Evolutionary conservation across 176 grass and related monocot genomes (phyloP).

Genomic region (Neostapfia colusana): DNA sequence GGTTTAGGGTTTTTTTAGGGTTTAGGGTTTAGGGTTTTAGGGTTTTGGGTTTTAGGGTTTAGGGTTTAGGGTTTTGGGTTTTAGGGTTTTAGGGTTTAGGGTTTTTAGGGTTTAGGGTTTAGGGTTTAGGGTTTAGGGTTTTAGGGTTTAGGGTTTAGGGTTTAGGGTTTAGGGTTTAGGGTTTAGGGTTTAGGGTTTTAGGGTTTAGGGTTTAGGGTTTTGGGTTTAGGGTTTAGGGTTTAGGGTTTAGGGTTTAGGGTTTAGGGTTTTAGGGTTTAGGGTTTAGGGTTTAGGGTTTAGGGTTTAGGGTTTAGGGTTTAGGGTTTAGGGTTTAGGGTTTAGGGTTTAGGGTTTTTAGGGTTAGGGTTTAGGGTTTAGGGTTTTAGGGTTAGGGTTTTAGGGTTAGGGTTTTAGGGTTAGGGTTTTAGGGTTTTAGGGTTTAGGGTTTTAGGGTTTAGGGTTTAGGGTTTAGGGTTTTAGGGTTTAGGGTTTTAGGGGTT

Average conservation of each 20-base stretch:
- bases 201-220: not conserved
- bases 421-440: constrained; percentile 1
- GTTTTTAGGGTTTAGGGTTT: not conserved
- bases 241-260: constrained; percentile 1
- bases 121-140: constrained; percentile 7
- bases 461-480: not conserved
- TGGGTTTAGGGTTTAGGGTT: not conserved
- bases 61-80: constrained; percentile 1
- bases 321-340: constrained; percentile 4
- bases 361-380: constrained; percentile 17
- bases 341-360: constrained; percentile 9
- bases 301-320: constrained; percentile 5
- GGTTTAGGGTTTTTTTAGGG: too few relatives aligned
- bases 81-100: not conserved
- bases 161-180: not conserved
- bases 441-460: constrained; percentile 10
- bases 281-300: constrained; percentile 10
- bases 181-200: constrained; percentile 6
- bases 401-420: not conserved
- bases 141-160: constrained; percentile 14
- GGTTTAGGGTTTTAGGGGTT: too few relatives aligned
- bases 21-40: constrained; percentile 1
- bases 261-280: constrained; percentile 21
- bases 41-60: constrained; percentile 14
- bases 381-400: not conserved